phyloP scores from a whole-genome alignment of 2,329 filamentous ascomycete genomes.

The Emericellopsis atlantica region DNA sequence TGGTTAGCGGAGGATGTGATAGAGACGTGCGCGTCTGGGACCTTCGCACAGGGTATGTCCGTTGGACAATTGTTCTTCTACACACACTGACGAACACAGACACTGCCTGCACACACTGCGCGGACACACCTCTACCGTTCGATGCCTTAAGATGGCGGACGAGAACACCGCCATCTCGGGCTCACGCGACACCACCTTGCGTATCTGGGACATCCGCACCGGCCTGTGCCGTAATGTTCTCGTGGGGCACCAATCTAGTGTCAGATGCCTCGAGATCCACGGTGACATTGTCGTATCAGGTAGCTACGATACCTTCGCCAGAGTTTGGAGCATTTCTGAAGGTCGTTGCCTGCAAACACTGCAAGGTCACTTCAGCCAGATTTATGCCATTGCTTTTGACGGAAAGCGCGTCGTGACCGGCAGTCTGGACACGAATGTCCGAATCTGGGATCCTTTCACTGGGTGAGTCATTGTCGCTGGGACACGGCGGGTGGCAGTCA shows the following conservation, averaged over 20 bases:
- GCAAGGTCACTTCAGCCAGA: conserved; percentile 93
- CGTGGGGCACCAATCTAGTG: conserved; percentile 89
- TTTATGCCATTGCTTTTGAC: conserved; percentile 97
- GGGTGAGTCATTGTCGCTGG: conserved; percentile 42
- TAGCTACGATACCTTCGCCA: conserved; percentile 92
- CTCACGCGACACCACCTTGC: conserved; percentile 84
- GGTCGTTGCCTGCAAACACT: conserved; percentile 84
- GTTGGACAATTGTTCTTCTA: neutral
- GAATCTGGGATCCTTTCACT: conserved; percentile 88
- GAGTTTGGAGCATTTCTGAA: conserved; percentile 96
- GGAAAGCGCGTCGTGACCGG: conserved; percentile 87
- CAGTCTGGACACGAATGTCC: conserved; percentile 89
- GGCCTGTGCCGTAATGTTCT: conserved; percentile 85
- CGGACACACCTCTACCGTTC: conserved; percentile 91
- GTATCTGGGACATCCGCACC: conserved; percentile 87
- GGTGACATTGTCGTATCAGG: conserved; percentile 96
- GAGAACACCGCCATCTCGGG: conserved; percentile 89
- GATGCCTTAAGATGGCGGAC: conserved; percentile 96
- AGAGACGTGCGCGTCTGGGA: conserved; percentile 96
- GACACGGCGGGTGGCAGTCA: no score
- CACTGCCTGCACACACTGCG: conserved; percentile 70
- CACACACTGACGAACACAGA: conserved; percentile 27
- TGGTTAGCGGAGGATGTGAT: conserved; percentile 94
- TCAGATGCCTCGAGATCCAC: conserved; percentile 89
- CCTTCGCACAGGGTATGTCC: conserved; percentile 68